Evolutionary conservation across 2,329 filamentous ascomycete genomes (phyloP).

Genomic region (Diaporthe nobilis): DNA sequence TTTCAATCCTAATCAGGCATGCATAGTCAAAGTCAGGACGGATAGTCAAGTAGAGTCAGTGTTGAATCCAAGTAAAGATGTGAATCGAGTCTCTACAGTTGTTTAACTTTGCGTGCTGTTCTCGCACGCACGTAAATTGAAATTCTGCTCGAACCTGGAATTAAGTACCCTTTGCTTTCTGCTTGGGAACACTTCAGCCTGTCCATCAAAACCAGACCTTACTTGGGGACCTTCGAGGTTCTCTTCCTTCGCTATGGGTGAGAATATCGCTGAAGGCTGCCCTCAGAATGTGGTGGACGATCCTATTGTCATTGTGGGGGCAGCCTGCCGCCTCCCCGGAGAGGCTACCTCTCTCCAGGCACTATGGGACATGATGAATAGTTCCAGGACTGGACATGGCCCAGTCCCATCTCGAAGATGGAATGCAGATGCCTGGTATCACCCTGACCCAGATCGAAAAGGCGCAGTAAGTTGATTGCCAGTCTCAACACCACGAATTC

Average conservation of each 20-base stretch:
- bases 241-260: not conserved
- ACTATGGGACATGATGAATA: constrained; percentile 55
- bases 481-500: not conserved
- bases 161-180: no score
- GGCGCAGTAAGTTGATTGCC: constrained; percentile 14
- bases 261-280: not conserved
- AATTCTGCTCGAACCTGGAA: no score
- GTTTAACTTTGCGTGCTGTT: no score
- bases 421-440: constrained; percentile 18
- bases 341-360: constrained; percentile 57
- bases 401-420: not conserved
- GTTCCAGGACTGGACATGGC: constrained; percentile 4
- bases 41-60: no score
- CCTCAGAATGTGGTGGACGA: not conserved
- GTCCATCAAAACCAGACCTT: not conserved
- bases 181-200: not conserved
- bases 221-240: not conserved
- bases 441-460: constrained; percentile 19
- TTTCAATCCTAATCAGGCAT: no score
- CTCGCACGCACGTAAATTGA: no score
- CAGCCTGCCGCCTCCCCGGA: constrained; percentile 62
- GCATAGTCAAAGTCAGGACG: no score
- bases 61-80: no score
- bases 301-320: constrained; percentile 63
- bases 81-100: no score